Base-by-base conservation (phyloP, 1,284 basidiomycete genomes). In the Hymenochaete sp. region DNA sequence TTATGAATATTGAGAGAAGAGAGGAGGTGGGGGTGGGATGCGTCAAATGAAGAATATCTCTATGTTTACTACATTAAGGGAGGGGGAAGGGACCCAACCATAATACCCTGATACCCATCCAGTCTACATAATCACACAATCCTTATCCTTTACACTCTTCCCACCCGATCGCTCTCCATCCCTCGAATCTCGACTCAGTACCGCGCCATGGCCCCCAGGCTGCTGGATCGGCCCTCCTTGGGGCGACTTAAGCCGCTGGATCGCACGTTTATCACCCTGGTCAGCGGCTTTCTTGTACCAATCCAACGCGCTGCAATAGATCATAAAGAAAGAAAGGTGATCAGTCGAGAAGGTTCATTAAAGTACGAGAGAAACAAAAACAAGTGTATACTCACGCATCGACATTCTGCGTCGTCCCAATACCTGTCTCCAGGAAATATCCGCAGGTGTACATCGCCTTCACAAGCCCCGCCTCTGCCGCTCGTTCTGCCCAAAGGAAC, bases 381-480 rank as follows among this genome's bases (percentile, higher is more conserved):
- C 14, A 22, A 33, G 22, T 27, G 36, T 24, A 42, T 37, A 72
- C 81, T 57, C 58, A 87, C 82, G 86, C 79, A 50, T 71, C 63
- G 55, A 77, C 70, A 60, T 79, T 78, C 16, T 79, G 71, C 39
- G 75, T 63, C 36, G 83, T 87, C 42, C 90, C 91, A 50, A 93
- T 88, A 35, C 90, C 91, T 28, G 92, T 88, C 67, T 98, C 95
- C 50, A 86, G 78, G 63, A 98, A 98, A 69, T 98, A 98, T 3
- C 95, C 95, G 1, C 95, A 83, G 11, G 95, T 93, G 57, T 98
- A 98, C 79, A 93, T 87, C 4, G 93, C 93, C 63, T 97, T 96
- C 4, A 79, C 74, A 4, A 96, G 71, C 2, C 89, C 91, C n/a
- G 75, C 77, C 38, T 93, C 91, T 19, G 89, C 91, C 31, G 92